phyloP scores from a whole-genome alignment of 495 filamentous ascomycete genomes.

The Hyaloscypha finlandica region DNA sequence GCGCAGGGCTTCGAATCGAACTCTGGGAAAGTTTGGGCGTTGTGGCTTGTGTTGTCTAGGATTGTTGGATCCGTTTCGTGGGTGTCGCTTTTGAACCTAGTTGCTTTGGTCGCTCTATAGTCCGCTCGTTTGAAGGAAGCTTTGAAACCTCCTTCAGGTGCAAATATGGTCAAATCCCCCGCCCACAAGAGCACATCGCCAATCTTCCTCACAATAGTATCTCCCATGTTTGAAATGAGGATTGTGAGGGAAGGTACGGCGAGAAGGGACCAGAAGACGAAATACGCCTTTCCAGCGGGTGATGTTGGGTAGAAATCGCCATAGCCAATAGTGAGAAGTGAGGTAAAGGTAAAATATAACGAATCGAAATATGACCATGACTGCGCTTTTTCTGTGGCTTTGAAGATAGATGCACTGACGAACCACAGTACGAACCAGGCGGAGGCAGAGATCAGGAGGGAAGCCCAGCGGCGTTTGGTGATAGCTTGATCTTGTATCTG shows the following conservation, averaged over 20 bases:
- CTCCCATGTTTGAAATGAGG: background rate
- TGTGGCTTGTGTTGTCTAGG: no score
- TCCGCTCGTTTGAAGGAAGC: background rate
- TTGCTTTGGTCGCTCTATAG: background rate
- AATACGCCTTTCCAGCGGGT: background rate
- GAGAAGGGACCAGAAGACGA: background rate
- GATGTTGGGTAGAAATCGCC: background rate
- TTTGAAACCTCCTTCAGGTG: background rate
- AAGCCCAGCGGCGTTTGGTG: background rate
- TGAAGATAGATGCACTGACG: background rate
- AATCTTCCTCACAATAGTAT: background rate
- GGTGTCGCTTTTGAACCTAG: background rate
- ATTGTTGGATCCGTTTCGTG: no score
- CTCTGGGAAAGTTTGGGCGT: no score
- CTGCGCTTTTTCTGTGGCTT: background rate
- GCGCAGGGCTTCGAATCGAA: no score
- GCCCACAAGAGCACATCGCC: background rate
- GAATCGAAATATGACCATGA: background rate
- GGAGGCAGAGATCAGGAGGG: background rate
- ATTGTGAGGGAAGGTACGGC: background rate
- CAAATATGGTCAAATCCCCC: background rate
- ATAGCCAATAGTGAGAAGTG: background rate
- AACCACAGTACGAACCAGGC: background rate
- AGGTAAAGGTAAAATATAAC: background rate
- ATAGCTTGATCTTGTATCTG: background rate